phyloP scores from a whole-genome alignment of 345 rosid species.

The Gossypium turneri region DNA sequence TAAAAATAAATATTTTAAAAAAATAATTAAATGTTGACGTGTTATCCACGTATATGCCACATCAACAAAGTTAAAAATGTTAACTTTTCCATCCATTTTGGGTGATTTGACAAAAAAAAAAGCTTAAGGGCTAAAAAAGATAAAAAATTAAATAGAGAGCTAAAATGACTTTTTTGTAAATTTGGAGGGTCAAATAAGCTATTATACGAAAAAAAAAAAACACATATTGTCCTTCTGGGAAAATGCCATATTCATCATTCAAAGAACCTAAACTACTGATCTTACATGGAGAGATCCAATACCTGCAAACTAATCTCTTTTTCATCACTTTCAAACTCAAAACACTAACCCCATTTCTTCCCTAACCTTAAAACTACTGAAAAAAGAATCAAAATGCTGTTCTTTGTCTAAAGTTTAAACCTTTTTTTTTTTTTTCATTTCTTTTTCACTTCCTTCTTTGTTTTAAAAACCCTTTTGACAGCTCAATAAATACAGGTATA shows the following conservation, averaged over 20 bases:
- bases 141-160: not conserved
- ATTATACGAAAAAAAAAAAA: too few species aligned
- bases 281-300: conserved; percentile 42
- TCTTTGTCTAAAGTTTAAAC: conserved; percentile 12
- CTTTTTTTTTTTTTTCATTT: conserved; percentile 3
- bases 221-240: conserved; percentile 23
- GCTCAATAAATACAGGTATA: conserved; percentile 24
- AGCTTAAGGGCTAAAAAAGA: not conserved
- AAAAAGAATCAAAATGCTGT: conserved; percentile 18
- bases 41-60: too few species aligned
- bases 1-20: too few species aligned
- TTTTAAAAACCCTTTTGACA: conserved; percentile 10
- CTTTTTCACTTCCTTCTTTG: conserved; percentile 21
- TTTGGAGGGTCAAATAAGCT: too few species aligned
- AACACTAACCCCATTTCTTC: not conserved
- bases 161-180: too few species aligned
- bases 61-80: too few species aligned
- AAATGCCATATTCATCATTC: conserved; percentile 41
- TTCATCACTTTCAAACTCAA: conserved; percentile 12
- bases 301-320: conserved; percentile 2
- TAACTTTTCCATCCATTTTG: too few species aligned
- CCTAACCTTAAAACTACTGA: not conserved
- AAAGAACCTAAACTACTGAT: conserved; percentile 32
- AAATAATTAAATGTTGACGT: not conserved
- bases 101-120: too few species aligned